Conservation (phyloP, 164 flowering plant genomes). For the Cinnamomum chago region DNA sequence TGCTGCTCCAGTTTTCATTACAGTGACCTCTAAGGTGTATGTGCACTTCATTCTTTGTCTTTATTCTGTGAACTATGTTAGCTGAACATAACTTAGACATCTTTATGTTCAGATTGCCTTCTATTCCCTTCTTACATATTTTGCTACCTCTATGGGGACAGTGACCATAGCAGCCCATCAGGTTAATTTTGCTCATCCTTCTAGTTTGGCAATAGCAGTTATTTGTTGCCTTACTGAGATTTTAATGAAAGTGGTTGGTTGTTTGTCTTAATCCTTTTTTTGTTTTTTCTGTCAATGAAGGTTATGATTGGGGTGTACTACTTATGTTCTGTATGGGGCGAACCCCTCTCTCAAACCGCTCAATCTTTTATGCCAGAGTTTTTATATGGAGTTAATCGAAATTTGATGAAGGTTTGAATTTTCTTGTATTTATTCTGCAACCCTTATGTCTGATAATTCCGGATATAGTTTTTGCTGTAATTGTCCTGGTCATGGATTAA, state of each 20-base stretch:
- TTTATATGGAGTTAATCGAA: slow-evolving; percentile 64
- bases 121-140: slow-evolving; percentile 67
- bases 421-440: background rate
- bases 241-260: background rate
- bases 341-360: slow-evolving; percentile 97
- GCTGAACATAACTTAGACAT: slow-evolving; percentile 5
- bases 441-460: background rate
- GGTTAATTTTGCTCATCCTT: slow-evolving; percentile 31
- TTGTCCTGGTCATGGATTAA: no score
- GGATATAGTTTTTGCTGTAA: no score
- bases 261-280: background rate
- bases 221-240: background rate
- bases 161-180: slow-evolving; percentile 67
- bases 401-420: slow-evolving; percentile 61
- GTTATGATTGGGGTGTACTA: slow-evolving; percentile 73
- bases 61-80: background rate
- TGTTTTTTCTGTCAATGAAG: slow-evolving; percentile 29
- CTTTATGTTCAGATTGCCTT: slow-evolving; percentile 56
- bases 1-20: slow-evolving; percentile 93
- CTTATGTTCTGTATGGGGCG: slow-evolving; percentile 87
- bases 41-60: background rate
- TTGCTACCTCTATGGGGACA: slow-evolving; percentile 86
- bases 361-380: slow-evolving; percentile 98
- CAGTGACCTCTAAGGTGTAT: slow-evolving; percentile 85
- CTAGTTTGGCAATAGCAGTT: background rate